These are phyloP conservation scores for Penicillium janthinellum DNA, from an alignment of 2,329 filamentous ascomycete genomes.

Conservation along the genomic window DNA sequence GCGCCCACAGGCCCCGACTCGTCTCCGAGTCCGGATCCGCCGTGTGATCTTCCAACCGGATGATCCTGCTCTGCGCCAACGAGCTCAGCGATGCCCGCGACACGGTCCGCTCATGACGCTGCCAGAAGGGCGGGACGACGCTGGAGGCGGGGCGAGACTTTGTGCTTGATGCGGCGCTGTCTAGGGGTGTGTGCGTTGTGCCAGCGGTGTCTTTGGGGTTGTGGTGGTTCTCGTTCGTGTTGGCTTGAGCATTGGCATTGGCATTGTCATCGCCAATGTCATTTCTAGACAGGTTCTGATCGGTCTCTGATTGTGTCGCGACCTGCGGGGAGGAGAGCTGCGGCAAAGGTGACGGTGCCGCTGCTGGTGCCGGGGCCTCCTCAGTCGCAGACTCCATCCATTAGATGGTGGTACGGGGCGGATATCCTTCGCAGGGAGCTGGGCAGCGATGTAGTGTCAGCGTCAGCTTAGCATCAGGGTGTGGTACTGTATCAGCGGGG, in stretches of 20 bases:
- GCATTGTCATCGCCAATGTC: background rate
- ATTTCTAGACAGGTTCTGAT: background rate
- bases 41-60: slow-evolving; percentile 66
- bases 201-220: slow-evolving; percentile 14
- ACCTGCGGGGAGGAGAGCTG: slow-evolving; percentile 24
- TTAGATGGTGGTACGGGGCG: slow-evolving; percentile 30
- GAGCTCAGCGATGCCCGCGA: slow-evolving; percentile 47
- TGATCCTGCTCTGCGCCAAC: slow-evolving; percentile 47
- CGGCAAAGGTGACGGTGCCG: background rate
- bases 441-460: background rate
- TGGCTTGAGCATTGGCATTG: no score
- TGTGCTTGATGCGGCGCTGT: slow-evolving; percentile 15
- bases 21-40: slow-evolving; percentile 58
- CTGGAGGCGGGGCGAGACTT: slow-evolving; percentile 31
- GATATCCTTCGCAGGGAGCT: background rate
- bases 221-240: background rate
- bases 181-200: background rate
- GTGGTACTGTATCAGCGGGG: background rate
- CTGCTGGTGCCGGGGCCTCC: slow-evolving; percentile 34
- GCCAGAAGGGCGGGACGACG: slow-evolving; percentile 50
- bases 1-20: slow-evolving; percentile 63
- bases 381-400: slow-evolving; percentile 47
- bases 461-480: background rate
- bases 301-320: slow-evolving; percentile 9
- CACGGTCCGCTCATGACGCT: slow-evolving; percentile 42